Conservation (phyloP, 805 yeast species). For the Kluyveromyces lactis region DNA sequence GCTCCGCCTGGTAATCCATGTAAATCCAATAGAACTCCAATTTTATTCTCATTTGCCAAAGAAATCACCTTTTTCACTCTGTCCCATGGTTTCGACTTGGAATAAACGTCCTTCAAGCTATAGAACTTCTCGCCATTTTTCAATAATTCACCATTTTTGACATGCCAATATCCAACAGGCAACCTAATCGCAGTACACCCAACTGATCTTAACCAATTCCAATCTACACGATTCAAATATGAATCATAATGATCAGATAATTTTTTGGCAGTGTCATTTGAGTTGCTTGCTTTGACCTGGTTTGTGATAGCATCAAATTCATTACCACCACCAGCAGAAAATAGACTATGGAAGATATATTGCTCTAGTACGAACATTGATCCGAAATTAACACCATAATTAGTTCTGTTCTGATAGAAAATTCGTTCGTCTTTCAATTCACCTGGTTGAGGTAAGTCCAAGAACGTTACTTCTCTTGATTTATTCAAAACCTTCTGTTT, state of each 20-base stretch:
- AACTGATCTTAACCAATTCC: constrained; percentile 59
- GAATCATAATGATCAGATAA: constrained; percentile 59
- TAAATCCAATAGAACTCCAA: constrained; percentile 72
- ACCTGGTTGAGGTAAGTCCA: constrained; percentile 18
- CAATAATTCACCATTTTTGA: constrained; percentile 50
- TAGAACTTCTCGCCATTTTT: constrained; percentile 57
- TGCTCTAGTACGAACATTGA: constrained; percentile 71
- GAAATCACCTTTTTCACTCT: constrained; percentile 46
- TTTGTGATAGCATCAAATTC: constrained; percentile 69
- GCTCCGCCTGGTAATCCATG: constrained; percentile 95
- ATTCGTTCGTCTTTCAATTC: constrained; percentile 33
- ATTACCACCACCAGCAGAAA: constrained; percentile 47
- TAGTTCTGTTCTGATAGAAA: constrained; percentile 51
- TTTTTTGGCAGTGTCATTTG: constrained; percentile 42
- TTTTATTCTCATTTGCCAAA: constrained; percentile 51
- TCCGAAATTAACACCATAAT: constrained; percentile 84
- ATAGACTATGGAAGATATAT: constrained; percentile 62
- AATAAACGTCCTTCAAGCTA: constrained; percentile 46
- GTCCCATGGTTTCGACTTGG: constrained; percentile 56
- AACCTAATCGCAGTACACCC: constrained; percentile 78
- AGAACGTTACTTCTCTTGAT: constrained; percentile 26
- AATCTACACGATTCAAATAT: constrained; percentile 61
- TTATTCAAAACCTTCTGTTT: constrained; percentile 15
- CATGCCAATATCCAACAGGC: constrained; percentile 89
- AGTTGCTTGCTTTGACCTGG: constrained; percentile 40